Conservation (phyloP, 2,329 filamentous ascomycete genomes). For the Neodidymelliopsis sp. region DNA sequence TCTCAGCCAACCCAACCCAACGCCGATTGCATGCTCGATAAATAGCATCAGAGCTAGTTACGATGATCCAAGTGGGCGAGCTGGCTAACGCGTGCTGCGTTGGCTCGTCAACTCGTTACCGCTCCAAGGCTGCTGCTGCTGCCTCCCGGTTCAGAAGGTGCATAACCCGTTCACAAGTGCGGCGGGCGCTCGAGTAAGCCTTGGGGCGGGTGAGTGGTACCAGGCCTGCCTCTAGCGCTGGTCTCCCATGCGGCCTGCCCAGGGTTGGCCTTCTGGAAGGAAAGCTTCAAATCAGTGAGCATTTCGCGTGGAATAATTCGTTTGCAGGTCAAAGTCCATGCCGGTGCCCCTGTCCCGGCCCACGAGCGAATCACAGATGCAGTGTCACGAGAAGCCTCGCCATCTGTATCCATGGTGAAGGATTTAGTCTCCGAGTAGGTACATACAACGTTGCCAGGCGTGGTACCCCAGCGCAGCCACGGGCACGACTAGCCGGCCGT, state of each 20-base stretch:
- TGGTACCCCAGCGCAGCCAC: conserved; percentile 20
- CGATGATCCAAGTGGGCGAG: conserved; percentile 28
- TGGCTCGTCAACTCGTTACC: conserved; percentile 36
- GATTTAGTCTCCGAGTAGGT: conserved; percentile 18
- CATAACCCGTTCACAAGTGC: conserved; percentile 47
- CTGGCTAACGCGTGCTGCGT: conserved; percentile 36
- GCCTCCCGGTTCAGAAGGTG: conserved; percentile 40
- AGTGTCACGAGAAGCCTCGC: conserved; percentile 18
- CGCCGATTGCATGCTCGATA: conserved; percentile 25
- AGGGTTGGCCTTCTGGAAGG: conserved; percentile 32
- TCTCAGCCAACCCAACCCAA: too few species aligned
- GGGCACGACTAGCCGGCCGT: conserved; percentile 20
- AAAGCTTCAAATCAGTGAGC: conserved; percentile 28
- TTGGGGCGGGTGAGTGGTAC: conserved; percentile 40
- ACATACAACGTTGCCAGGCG: conserved; percentile 4
- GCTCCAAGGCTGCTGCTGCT: conserved; percentile 28
- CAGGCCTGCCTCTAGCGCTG: conserved; percentile 39
- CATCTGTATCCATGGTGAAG: conserved; percentile 5
- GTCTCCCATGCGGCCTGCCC: conserved; percentile 33
- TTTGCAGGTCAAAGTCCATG: conserved; percentile 12
- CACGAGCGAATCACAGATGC: conserved; percentile 10
- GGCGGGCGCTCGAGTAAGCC: conserved; percentile 45
- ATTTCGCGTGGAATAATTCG: conserved; percentile 15
- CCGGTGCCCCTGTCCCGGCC: conserved; percentile 1
- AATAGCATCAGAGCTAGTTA: conserved; percentile 27